A percentile compares a stretch with the other conserved stretches of the same genome.
These are phyloP conservation scores for Cyphellophora europaea DNA, from an alignment of 2,329 filamentous ascomycete genomes.

Conservation along the genomic window DNA sequence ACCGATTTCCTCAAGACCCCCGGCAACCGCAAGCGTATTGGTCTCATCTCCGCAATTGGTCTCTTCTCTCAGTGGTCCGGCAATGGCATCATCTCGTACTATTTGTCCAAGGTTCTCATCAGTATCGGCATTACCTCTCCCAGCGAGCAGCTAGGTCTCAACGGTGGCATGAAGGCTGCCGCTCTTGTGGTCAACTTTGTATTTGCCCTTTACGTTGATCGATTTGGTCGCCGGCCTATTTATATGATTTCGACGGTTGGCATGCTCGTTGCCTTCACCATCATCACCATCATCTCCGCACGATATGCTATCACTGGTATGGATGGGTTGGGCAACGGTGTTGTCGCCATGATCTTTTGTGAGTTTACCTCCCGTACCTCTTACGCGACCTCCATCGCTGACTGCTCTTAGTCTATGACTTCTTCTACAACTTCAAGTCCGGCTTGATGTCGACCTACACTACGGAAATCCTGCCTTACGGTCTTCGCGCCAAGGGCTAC, in stretches of 20 bases:
- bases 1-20: conserved; percentile 51
- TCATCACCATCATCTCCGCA: conserved; percentile 31
- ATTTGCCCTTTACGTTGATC: conserved; percentile 30
- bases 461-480: conserved; percentile 38
- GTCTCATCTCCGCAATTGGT: conserved; percentile 44
- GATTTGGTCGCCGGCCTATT: conserved; percentile 31
- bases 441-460: conserved; percentile 27
- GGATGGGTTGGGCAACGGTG: conserved; percentile 28
- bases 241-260: conserved; percentile 31
- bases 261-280: conserved; percentile 34
- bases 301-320: conserved; percentile 22
- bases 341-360: conserved; percentile 32
- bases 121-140: conserved; percentile 27
- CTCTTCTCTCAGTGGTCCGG: conserved; percentile 50
- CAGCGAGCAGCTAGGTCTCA: conserved; percentile 31
- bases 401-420: no score
- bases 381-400: no score
- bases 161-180: conserved; percentile 29
- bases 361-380: no score
- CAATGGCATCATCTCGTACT: conserved; percentile 34
- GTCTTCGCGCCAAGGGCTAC: conserved; percentile 35
- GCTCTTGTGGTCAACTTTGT: conserved; percentile 26
- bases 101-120: conserved; percentile 27
- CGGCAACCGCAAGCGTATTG: conserved; percentile 45
- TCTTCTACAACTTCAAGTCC: neutral